Base-by-base conservation (phyloP, 176 grass and related monocot species). In the Aegilops sharonensis region DNA sequence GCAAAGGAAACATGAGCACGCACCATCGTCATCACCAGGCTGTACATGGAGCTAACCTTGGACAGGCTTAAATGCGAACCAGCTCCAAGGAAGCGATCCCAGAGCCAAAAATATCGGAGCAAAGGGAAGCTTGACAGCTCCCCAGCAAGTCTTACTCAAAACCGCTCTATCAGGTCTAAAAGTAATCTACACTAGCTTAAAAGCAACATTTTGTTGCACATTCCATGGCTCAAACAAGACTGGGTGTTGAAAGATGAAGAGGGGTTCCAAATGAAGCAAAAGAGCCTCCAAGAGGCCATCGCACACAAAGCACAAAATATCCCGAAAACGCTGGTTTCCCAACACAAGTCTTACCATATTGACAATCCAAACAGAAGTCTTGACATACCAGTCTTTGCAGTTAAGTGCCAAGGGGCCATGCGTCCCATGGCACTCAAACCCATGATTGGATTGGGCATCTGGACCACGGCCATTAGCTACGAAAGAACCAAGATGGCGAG, bases 1-100 rank as follows among this genome's bases (percentile, higher is more conserved):
- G 25, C 57, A 48, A 79, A 87, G 36, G 73, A 87, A 87, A 61
- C 84, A 68, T 11, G 63, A 84, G 63, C 61, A 74, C 14, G 75
- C 21, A 29, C 76, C 78, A 37, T 81, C 85, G 9, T 80, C 81
- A 54, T 80, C 85, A 84, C 80, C 85, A 87, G 89, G 61, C 85
- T 87, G 85, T 87, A 69, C 75, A 86, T 39, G 75, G 68, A 87
- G 45, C 64, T 77, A 80, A 84, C 89, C 89, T 87, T 82, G 75
- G 80, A 87, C 89, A 87, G 75, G 81, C 61, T 84, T 91, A 91
- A 87, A 84, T 87, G 89, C 81, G 61, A 84, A 87, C 89, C 67
- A 84, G 75, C 81, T 84, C 75, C 80, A 87, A 67, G 85, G 75
- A 75, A 84, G 81, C 75, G 35, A 84, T 63, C 57, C 68, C 68